Evolutionary conservation across 139 green algal genomes (phyloP).

Genomic region (Nannochloris sp.): DNA sequence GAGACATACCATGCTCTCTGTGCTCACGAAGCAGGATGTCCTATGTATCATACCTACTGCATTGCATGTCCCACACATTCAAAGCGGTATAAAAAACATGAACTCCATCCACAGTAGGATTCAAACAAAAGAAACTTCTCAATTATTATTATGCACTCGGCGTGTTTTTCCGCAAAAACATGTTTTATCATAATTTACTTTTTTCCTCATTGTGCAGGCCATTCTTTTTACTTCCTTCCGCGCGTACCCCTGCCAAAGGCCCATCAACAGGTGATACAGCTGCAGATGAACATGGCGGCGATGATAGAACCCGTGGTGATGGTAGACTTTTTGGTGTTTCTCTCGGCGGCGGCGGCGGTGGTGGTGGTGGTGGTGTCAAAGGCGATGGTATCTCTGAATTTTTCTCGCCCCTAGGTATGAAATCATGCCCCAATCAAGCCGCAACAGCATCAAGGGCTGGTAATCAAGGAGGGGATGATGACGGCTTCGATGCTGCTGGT

Average conservation of each 20-base stretch:
- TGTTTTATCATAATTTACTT: no score
- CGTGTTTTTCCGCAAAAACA: no score
- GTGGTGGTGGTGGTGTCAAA: no score
- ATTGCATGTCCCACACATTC: constrained; percentile 54
- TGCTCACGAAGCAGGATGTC: constrained; percentile 29
- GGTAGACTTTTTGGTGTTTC: no score
- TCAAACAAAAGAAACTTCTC: no score
- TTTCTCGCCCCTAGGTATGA: no score
- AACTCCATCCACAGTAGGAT: neutral
- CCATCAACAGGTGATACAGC: neutral
- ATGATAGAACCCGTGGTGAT: no score
- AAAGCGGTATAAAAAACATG: constrained; percentile 17
- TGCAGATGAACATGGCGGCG: neutral
- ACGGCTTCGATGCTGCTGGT: neutral
- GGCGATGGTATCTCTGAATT: no score
- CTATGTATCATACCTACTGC: constrained; percentile 37
- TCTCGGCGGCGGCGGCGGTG: no score
- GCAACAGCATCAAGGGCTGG: no score
- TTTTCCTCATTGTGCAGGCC: neutral
- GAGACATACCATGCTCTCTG: constrained; percentile 63
- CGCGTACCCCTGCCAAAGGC: neutral
- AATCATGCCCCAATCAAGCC: no score
- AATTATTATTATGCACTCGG: no score
- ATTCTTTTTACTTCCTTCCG: neutral
- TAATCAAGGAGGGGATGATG: neutral